These are phyloP conservation scores for Fagus sylvatica DNA, from an alignment of 306 rosid species.

Conservation along the genomic window DNA sequence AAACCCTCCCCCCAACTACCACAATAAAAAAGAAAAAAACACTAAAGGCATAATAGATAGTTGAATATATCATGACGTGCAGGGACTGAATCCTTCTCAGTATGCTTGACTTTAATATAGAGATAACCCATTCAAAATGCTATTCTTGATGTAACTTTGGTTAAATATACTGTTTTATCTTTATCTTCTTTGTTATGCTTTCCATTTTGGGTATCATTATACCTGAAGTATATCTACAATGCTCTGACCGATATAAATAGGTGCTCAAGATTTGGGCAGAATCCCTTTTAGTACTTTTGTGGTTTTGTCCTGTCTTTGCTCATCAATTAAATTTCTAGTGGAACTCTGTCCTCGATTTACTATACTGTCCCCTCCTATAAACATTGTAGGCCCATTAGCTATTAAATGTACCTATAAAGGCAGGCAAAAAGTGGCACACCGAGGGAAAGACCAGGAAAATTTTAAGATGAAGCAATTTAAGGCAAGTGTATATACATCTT, in stretches of 20 bases:
- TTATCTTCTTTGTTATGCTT: background rate
- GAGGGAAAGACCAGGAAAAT: background rate
- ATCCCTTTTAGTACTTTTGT: background rate
- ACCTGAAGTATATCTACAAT: background rate
- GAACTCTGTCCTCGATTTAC: background rate
- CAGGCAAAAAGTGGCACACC: background rate
- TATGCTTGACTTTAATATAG: background rate
- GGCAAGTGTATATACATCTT: background rate
- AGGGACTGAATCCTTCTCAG: background rate
- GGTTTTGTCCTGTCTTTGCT: background rate
- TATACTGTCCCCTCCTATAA: background rate
- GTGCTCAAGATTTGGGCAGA: background rate
- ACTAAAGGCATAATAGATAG: background rate
- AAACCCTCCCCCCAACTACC: background rate
- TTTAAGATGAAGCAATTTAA: background rate
- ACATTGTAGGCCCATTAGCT: background rate
- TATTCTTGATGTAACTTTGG: background rate
- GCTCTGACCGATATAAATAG: background rate
- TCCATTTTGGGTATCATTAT: background rate
- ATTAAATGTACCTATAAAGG: background rate
- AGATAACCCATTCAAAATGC: background rate
- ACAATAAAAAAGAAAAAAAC: background rate
- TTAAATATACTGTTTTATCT: background rate
- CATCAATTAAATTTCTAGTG: background rate
- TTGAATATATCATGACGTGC: background rate